Evolutionary conservation across 2,329 filamentous ascomycete genomes (phyloP), one percentile per base, ranked within the genome.

Genomic region (Fonsecaea monophora): DNA sequence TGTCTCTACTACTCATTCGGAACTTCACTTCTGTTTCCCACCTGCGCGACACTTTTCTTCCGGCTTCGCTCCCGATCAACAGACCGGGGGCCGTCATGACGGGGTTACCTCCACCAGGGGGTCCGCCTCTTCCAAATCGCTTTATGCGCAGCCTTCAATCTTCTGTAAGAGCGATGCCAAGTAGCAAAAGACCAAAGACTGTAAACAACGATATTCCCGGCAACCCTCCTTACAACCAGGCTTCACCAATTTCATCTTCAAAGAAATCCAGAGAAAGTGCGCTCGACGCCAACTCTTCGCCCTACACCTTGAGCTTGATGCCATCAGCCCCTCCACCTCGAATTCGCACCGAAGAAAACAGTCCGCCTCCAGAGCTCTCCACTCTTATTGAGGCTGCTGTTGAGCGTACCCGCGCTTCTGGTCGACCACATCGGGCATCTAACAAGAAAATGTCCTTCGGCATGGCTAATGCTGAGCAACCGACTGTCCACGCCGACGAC

Each of bases 321-420:
- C 13, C 6, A 32, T 25, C 56, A 9, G 56, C 56, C 7, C 55
- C 35, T 48, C 38, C 21, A 45, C 56, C 38, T 4, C 21, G 40
- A 38, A 59, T 59, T 18, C 56, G 56, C 32, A 48, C 38, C n/a
- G 38, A 59, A n/a, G 56, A 45, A 42, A 59, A 48, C 15, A 42
- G 42, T 10, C 38, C 56, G 4, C 12, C 25, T 25, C 56, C 38
- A 32, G 30, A 25, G 10, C 25, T 59, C 21, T 10, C 35, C 18
- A 6, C 21, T 45, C 12, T 48, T n/a, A 40, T 48, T 34, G 40
- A 38, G 18, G 21, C 42, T 21, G 37, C 37, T 15, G 21, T 48
- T 8, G 42, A 8, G 9, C n/a, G n/a, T 25, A 4, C n/a, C 7
- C n/a, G 42, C 21, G 6, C 40, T 7, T 7, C 40, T 42, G n/a